Percentiles rank a stretch among this genome's conserved stretches.
phyloP scores from a whole-genome alignment of 148 eudicot species.

The Silene latifolia region DNA sequence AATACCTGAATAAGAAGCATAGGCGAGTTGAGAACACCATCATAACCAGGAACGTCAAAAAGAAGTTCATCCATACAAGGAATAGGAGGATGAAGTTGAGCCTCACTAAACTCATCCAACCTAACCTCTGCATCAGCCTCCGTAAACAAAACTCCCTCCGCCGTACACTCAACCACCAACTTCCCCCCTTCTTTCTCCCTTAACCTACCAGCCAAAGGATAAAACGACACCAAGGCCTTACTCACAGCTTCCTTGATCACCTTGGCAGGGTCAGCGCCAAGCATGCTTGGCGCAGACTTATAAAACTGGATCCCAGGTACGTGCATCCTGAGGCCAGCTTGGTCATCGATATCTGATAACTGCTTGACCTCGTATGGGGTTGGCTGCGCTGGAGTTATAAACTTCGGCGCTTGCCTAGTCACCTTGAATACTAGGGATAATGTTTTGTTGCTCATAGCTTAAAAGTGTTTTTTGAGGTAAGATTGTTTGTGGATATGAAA shows the following conservation, averaged over 20 bases:
- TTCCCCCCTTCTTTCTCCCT: constrained; percentile 30
- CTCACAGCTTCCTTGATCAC: constrained; percentile 36
- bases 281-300: constrained; percentile 12
- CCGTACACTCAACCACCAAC: constrained; percentile 34
- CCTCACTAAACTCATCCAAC: constrained; percentile 23
- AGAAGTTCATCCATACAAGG: constrained; percentile 28
- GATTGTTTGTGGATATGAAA: too few species aligned
- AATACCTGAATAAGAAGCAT: constrained; percentile 26
- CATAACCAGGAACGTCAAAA: constrained; percentile 22
- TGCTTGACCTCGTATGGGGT: constrained; percentile 34
- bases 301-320: constrained; percentile 36
- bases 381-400: constrained; percentile 27
- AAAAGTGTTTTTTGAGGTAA: too few species aligned
- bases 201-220: constrained; percentile 42
- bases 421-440: constrained; percentile 35
- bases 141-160: constrained; percentile 26
- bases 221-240: constrained; percentile 36
- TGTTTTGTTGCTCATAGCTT: not conserved
- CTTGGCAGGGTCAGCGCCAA: constrained; percentile 26
- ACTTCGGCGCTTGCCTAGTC: constrained; percentile 28
- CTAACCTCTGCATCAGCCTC: constrained; percentile 30
- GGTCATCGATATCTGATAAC: constrained; percentile 41
- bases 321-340: constrained; percentile 37
- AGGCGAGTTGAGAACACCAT: constrained; percentile 12
- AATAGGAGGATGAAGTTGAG: constrained; percentile 28